These are phyloP conservation scores for Ophiostoma australiae DNA, from an alignment of 2,329 filamentous ascomycete genomes.

Conservation along the genomic window DNA sequence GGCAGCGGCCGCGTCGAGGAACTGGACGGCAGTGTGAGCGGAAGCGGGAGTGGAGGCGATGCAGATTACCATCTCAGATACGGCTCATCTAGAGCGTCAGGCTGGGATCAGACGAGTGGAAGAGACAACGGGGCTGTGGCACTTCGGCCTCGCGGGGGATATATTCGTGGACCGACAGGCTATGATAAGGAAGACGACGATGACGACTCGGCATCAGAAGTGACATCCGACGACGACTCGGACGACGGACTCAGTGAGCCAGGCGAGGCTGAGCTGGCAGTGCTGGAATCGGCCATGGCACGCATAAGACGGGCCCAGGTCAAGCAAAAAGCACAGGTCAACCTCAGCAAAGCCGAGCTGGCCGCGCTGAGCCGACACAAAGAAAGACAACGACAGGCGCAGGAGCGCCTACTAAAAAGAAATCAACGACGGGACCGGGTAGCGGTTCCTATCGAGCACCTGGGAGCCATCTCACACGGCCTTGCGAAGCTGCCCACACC, in stretches of 20 bases:
- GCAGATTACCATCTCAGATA: constrained; percentile 26
- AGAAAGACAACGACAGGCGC: constrained; percentile 52
- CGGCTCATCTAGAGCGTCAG: constrained; percentile 38
- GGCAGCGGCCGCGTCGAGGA: constrained; percentile 54
- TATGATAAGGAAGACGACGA: constrained; percentile 16
- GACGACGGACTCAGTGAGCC: constrained; percentile 40
- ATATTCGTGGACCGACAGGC: constrained; percentile 36
- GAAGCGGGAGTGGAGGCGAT: constrained; percentile 46
- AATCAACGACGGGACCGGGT: constrained; percentile 41
- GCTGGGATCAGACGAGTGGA: constrained; percentile 46
- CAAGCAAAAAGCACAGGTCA: constrained; percentile 72
- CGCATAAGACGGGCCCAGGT: constrained; percentile 74
- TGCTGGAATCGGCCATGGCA: constrained; percentile 72
- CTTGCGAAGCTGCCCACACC: constrained; percentile 28
- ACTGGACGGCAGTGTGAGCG: constrained; percentile 54
- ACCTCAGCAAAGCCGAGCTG: constrained; percentile 73
- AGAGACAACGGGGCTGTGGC: constrained; percentile 17
- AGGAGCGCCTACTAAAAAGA: constrained; percentile 30
- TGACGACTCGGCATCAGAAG: constrained; percentile 31
- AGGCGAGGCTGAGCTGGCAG: constrained; percentile 57
- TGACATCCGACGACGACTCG: constrained; percentile 40
- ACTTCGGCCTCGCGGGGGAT: constrained; percentile 36
- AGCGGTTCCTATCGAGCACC: constrained; percentile 49
- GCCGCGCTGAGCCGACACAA: constrained; percentile 68
- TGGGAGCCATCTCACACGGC: constrained; percentile 43